Conservation (phyloP, 805 yeast genomes). For the Metahyphopichia silvanorum region DNA sequence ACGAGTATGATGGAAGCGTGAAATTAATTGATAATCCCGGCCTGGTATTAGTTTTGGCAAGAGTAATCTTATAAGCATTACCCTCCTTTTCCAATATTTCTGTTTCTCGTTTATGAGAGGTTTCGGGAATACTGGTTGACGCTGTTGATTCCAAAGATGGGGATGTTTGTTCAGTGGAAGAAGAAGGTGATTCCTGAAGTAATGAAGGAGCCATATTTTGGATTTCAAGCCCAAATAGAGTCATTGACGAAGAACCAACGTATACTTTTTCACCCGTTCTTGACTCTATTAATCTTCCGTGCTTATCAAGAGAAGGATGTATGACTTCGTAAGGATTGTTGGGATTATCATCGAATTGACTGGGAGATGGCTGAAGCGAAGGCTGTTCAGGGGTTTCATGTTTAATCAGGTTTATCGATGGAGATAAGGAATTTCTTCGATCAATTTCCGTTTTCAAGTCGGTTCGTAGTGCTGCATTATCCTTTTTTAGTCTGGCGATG, state of each 20-base stretch:
- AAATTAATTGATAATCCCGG: constrained; percentile 70
- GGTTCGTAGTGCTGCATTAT: constrained; percentile 56
- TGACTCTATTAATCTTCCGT: constrained; percentile 69
- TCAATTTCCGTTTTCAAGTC: constrained; percentile 30
- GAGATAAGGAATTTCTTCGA: constrained; percentile 1
- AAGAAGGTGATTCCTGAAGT: constrained; percentile 7
- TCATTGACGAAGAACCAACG: constrained; percentile 82
- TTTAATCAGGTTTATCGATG: neutral
- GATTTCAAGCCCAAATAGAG: constrained; percentile 73
- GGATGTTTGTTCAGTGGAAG: constrained; percentile 7
- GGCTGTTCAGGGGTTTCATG: neutral
- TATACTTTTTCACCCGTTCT: constrained; percentile 73
- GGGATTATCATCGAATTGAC: neutral
- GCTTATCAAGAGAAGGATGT: constrained; percentile 67
- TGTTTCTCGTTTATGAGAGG: constrained; percentile 44
- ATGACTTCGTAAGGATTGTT: constrained; percentile 53
- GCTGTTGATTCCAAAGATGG: neutral
- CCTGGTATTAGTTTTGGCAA: constrained; percentile 64
- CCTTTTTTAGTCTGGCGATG: constrained; percentile 60
- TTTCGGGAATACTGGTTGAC: neutral
- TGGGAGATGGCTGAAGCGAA: constrained; percentile 1
- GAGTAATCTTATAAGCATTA: constrained; percentile 66
- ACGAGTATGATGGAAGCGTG: constrained; percentile 71
- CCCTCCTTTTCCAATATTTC: constrained; percentile 69
- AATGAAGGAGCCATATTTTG: constrained; percentile 55